Conservation (phyloP, 1,139 yeast species). For the Hyphopichia pseudoburtonii region DNA sequence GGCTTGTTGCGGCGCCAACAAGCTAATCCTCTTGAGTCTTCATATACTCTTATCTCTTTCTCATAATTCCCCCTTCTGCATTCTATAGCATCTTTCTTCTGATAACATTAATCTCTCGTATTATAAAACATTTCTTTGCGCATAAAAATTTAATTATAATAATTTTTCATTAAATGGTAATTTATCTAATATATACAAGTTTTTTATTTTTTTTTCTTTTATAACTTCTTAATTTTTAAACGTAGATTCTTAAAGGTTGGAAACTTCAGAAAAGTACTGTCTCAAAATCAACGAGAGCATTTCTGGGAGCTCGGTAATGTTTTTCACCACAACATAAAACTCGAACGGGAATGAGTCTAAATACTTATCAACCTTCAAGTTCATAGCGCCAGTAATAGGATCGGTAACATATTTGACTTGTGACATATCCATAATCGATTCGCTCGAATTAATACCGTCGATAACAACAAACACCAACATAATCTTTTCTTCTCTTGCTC, state of each 20-base stretch:
- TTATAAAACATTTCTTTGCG: no score
- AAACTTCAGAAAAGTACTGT: slow-evolving; percentile 80
- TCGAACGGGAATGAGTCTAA: slow-evolving; percentile 96
- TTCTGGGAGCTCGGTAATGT: slow-evolving; percentile 86
- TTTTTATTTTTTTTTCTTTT: not conserved
- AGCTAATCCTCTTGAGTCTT: no score
- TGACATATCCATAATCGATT: slow-evolving; percentile 91
- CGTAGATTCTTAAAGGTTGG: slow-evolving; percentile 20
- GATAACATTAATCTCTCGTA: no score
- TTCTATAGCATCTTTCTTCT: no score
- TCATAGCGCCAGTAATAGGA: slow-evolving; percentile 68
- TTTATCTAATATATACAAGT: not conserved
- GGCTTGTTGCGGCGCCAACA: no score
- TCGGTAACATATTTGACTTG: slow-evolving; percentile 78
- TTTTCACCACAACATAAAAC: slow-evolving; percentile 89
- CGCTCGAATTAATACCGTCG: slow-evolving; percentile 82
- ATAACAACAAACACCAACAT: slow-evolving; percentile 95
- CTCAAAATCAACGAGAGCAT: slow-evolving; percentile 87
- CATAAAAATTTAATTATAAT: no score
- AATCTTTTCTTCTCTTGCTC: slow-evolving; percentile 87
- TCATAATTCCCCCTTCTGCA: no score
- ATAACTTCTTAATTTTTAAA: slow-evolving; percentile 3
- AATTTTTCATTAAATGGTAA: no score
- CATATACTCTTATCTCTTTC: no score
- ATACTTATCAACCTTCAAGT: slow-evolving; percentile 76